Conservation (phyloP, 2,329 filamentous ascomycete species). For the Pestalotiopsis sp. region DNA sequence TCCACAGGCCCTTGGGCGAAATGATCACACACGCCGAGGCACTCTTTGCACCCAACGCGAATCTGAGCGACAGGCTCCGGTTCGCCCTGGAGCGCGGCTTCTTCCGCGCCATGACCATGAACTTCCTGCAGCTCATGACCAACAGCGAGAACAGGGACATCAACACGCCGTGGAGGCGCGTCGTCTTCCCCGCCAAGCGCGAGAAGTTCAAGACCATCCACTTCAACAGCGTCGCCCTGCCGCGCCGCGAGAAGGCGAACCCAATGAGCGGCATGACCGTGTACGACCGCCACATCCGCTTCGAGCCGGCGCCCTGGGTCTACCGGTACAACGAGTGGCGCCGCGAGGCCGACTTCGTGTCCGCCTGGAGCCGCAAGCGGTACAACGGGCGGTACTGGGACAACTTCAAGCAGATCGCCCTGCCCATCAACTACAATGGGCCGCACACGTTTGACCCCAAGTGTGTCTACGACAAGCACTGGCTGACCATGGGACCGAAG, state of each 20-base stretch:
- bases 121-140: conserved; percentile 37
- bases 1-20: too few relatives aligned
- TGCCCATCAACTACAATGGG: conserved; percentile 30
- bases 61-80: conserved; percentile 21
- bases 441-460: conserved; percentile 27
- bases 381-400: conserved; percentile 21
- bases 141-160: conserved; percentile 37
- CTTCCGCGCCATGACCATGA: conserved; percentile 46
- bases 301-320: conserved; percentile 32
- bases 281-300: conserved; percentile 11
- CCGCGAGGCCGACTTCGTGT: conserved; percentile 22
- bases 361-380: conserved; percentile 21
- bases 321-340: conserved; percentile 28
- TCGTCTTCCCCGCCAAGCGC: conserved; percentile 34
- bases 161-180: conserved; percentile 35
- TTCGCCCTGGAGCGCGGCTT: conserved; percentile 35
- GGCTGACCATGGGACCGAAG: conserved; percentile 27
- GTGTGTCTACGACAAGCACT: conserved; percentile 28
- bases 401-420: conserved; percentile 20
- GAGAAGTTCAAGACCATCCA: conserved; percentile 24
- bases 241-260: conserved; percentile 7
- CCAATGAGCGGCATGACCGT: neutral
- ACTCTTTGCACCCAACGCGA: too few relatives aligned
- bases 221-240: conserved; percentile 19
- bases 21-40: too few relatives aligned